A percentile compares a stretch with the other conserved stretches of the same genome.
Evolutionary conservation across 2,329 filamentous ascomycete genomes (phyloP).

Genomic region (Stemphylium beticola): DNA sequence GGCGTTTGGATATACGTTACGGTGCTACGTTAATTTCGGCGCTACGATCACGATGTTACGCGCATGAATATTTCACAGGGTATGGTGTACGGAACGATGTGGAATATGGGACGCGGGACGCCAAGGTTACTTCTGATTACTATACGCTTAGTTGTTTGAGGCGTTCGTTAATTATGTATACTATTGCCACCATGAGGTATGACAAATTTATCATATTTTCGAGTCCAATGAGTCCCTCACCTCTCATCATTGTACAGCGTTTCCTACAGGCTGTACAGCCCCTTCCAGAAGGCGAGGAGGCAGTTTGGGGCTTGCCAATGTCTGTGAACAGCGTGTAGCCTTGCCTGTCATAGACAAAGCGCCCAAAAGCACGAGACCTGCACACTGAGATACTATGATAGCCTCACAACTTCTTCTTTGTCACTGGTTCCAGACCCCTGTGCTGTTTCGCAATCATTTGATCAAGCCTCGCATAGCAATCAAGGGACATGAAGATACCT

Average conservation of each 20-base stretch:
- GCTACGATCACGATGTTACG: too few species aligned
- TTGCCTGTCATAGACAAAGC: neutral
- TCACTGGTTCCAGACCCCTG: constrained; percentile 33
- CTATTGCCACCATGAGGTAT: too few species aligned
- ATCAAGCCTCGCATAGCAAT: constrained; percentile 44
- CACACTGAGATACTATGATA: neutral
- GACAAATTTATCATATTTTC: too few species aligned
- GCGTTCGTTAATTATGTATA: too few species aligned
- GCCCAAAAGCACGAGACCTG: neutral
- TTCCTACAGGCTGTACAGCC: too few species aligned
- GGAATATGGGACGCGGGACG: too few species aligned
- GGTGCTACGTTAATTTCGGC: neutral
- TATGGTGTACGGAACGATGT: neutral
- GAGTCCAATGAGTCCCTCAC: too few species aligned
- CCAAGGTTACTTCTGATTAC: too few species aligned
- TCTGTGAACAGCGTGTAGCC: neutral
- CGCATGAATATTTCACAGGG: neutral
- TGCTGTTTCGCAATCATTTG: constrained; percentile 30
- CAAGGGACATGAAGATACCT: constrained; percentile 46
- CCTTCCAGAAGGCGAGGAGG: too few species aligned
- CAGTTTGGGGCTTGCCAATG: too few species aligned
- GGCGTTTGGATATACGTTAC: neutral
- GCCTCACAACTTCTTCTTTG: constrained; percentile 39
- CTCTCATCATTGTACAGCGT: too few species aligned
- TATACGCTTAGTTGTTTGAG: too few species aligned